These are phyloP conservation scores for Termitomyces titanicus DNA, from an alignment of 768 basidiomycete genomes.

Conservation along the genomic window DNA sequence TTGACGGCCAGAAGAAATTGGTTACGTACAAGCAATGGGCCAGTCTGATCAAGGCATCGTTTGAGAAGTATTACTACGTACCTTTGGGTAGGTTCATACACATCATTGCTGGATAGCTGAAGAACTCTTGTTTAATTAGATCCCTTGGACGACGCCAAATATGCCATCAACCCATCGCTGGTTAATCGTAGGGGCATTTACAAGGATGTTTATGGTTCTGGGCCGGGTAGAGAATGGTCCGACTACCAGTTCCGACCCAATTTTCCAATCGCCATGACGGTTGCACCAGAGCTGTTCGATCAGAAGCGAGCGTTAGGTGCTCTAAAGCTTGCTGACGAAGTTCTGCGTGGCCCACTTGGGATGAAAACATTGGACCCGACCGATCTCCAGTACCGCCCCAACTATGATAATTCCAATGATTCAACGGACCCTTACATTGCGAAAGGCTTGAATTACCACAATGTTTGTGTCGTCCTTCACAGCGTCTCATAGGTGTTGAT, in stretches of 20 bases:
- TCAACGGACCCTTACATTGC: conserved; percentile 78
- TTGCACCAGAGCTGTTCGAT: conserved; percentile 94
- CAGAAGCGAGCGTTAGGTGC: conserved; percentile 75
- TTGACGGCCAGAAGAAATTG: conserved; percentile 60
- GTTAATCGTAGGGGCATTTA: conserved; percentile 94
- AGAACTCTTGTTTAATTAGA: conserved; percentile 39
- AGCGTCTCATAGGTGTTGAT: conserved; percentile 5
- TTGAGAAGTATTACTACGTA: conserved; percentile 90
- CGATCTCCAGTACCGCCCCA: conserved; percentile 86
- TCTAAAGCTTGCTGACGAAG: conserved; percentile 73
- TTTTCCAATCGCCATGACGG: conserved; percentile 94
- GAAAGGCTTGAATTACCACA: conserved; percentile 94
- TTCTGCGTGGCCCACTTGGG: conserved; percentile 84
- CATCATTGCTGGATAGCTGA: neutral
- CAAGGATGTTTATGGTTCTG: conserved; percentile 96
- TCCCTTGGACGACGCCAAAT: conserved; percentile 63
- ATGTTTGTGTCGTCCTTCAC: conserved; percentile 44
- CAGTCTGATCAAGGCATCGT: conserved; percentile 77
- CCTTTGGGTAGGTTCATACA: conserved; percentile 56
- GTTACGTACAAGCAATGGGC: conserved; percentile 93
- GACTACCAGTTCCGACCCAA: conserved; percentile 95
- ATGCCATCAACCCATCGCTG: conserved; percentile 64
- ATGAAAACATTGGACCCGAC: conserved; percentile 93
- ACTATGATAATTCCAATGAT: conserved; percentile 94
- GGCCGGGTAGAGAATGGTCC: conserved; percentile 85